A percentile compares a stretch with the other conserved stretches of the same genome.
These are phyloP conservation scores for Botrytis cinerea DNA, from an alignment of 2,329 filamentous ascomycete species.

Conservation along the genomic window DNA sequence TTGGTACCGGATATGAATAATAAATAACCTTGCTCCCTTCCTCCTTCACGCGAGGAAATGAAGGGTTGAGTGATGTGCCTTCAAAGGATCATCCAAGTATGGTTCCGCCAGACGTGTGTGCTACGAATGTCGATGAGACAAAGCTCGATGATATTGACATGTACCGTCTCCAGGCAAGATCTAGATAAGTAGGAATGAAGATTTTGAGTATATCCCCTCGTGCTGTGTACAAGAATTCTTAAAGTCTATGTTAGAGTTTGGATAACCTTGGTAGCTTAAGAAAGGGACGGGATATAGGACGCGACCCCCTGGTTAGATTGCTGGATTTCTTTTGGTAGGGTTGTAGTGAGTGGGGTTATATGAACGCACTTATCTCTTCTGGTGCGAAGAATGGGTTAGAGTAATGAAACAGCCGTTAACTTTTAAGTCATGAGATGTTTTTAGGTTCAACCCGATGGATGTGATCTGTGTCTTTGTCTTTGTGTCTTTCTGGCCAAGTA, in stretches of 20 bases:
- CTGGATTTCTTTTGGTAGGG: not conserved
- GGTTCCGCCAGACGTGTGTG: not conserved
- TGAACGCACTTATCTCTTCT: slow-evolving; percentile 7
- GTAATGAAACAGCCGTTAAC: slow-evolving; percentile 1
- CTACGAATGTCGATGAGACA: slow-evolving; percentile 6
- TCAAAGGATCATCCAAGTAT: slow-evolving; percentile 8
- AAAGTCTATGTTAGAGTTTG: not conserved
- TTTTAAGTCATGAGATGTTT: slow-evolving; percentile 7
- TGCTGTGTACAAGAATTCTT: not conserved
- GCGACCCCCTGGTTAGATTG: not conserved
- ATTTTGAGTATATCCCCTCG: not conserved
- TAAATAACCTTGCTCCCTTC: slow-evolving; percentile 18
- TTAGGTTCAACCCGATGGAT: not conserved
- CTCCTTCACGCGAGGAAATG: slow-evolving; percentile 20
- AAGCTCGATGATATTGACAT: not conserved
- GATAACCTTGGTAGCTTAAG: not conserved
- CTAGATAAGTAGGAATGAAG: not conserved
- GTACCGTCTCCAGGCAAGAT: not conserved
- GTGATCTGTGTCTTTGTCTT: not conserved
- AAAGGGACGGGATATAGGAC: slow-evolving; percentile 1
- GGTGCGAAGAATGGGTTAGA: not conserved
- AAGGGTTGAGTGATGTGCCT: not conserved
- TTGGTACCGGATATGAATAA: slow-evolving; percentile 22
- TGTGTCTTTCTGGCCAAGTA: not conserved
- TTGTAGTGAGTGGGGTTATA: slow-evolving; percentile 3